Evolutionary conservation across 305 asterid genomes (phyloP).

Genomic region (Ruellia speciosa): DNA sequence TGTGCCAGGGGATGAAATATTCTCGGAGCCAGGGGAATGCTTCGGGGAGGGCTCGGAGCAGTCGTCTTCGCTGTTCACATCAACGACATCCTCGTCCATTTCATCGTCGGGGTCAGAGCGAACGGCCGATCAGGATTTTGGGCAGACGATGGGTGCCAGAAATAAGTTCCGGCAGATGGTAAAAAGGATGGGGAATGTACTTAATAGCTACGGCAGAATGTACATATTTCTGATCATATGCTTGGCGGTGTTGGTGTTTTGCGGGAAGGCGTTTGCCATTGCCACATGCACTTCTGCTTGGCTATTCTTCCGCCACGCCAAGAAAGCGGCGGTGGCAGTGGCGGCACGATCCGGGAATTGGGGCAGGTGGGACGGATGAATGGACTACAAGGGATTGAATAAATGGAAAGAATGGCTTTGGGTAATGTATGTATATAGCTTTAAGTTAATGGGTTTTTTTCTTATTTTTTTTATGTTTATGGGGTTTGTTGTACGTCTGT

Average conservation of each 20-base stretch:
- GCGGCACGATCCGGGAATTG: no score
- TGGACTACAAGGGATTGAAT: no score
- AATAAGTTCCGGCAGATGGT: neutral
- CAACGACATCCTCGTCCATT: neutral
- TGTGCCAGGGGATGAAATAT: neutral
- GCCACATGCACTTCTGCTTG: neutral
- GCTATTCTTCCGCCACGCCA: neutral
- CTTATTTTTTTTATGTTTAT: no score
- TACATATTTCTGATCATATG: neutral
- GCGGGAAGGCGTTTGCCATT: constrained; percentile 1
- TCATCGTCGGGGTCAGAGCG: neutral
- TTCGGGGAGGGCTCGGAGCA: neutral
- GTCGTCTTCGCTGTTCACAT: neutral
- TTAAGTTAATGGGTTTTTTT: no score
- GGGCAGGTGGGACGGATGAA: no score
- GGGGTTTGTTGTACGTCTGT: no score
- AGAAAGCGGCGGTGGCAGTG: no score
- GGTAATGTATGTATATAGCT: no score
- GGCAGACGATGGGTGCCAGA: neutral
- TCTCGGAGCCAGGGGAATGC: neutral
- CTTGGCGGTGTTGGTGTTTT: neutral
- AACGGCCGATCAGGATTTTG: neutral
- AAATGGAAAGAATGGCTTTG: no score
- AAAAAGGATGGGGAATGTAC: neutral
- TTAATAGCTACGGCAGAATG: neutral